A percentile compares a stretch with the other conserved stretches of the same genome.
These are phyloP conservation scores for Chondrus crispus DNA, from an alignment of 23 red algal genomes.

Conservation along the genomic window DNA sequence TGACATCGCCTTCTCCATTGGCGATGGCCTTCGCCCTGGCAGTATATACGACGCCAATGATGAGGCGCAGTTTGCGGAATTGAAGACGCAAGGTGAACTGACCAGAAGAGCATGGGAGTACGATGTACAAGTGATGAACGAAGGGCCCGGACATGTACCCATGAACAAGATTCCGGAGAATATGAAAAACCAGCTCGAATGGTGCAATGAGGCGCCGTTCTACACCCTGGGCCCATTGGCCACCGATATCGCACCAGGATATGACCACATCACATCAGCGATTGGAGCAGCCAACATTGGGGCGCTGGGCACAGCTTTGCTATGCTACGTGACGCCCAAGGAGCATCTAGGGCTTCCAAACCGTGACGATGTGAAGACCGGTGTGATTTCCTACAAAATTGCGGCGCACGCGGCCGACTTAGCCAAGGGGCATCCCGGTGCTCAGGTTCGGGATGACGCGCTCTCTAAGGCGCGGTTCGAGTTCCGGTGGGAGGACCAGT, in stretches of 20 bases:
- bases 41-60: conserved; percentile 97
- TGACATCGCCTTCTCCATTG: conserved; percentile 97
- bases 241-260: conserved; percentile 94
- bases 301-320: conserved; percentile 77
- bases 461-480: conserved; percentile 94
- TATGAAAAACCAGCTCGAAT: conserved; percentile 95
- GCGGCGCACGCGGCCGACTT: conserved; percentile 98
- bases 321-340: conserved; percentile 99
- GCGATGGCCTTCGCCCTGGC: conserved; percentile 97
- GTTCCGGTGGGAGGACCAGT: conserved; percentile 98
- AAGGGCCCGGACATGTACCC: conserved; percentile 98
- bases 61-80: conserved; percentile 95
- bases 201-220: conserved; percentile 97
- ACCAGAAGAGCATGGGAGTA: conserved; percentile 94
- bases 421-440: conserved; percentile 86
- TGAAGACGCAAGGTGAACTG: conserved; percentile 96
- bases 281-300: conserved; percentile 99
- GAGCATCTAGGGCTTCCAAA: conserved; percentile 98
- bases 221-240: conserved; percentile 96
- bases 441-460: conserved; percentile 92
- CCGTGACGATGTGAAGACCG: conserved; percentile 94
- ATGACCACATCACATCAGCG: conserved; percentile 95
- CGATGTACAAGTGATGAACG: conserved; percentile 99
- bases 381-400: conserved; percentile 96
- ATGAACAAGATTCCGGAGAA: conserved; percentile 98